Base-by-base conservation (phyloP, 2,329 filamentous ascomycete genomes). In the Gremmenia infestans region DNA sequence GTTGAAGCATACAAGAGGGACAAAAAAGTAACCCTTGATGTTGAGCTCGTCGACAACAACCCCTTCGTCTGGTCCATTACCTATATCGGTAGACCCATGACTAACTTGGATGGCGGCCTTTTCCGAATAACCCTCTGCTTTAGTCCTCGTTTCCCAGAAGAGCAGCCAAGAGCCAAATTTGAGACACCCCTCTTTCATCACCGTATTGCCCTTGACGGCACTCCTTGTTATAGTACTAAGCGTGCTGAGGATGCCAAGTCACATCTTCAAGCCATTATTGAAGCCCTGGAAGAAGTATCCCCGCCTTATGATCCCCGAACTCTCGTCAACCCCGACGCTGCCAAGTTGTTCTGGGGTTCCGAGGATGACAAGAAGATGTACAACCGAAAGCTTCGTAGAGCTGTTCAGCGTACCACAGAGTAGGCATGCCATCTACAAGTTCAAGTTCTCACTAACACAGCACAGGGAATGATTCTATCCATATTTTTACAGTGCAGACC, bases 81-180 rank as follows among this genome's bases (percentile, higher is more conserved):
- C 1, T 92, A 96, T 70, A 95, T 97, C 69, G 94, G 94, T 25
- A 83, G 87, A 53, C 90, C 91, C 0, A 95, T 94, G 87, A 96
- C 91, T 5, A 91, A 96, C 63, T 81, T 97, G 2, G 93, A 97
- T 65, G 93, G 92, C 15, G 91, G 93, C 2, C 81, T 97, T 58
- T 93, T 97, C 75, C 83, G 83, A 58, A 87, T 97, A 70, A 87
- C 80, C 65, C 78, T 97, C 54, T 79, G 78, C 66, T 86, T 97
- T 66, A 96, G 91, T 65, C 86, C 90, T 5, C 82, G 84, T 5
- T 97, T 97, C 67, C 94, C 94, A 0, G 83, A 89, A 42, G 89
- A 95, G 64, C 90, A 96, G 65, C 94, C 93, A 23, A 85, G 93
- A 36, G 87, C 92, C 54, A 85, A 80, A 59, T 86, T 97, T 61